Evolutionary conservation across 2,329 filamentous ascomycete species (phyloP).

Genomic region (Verticillium zaregamsianum): DNA sequence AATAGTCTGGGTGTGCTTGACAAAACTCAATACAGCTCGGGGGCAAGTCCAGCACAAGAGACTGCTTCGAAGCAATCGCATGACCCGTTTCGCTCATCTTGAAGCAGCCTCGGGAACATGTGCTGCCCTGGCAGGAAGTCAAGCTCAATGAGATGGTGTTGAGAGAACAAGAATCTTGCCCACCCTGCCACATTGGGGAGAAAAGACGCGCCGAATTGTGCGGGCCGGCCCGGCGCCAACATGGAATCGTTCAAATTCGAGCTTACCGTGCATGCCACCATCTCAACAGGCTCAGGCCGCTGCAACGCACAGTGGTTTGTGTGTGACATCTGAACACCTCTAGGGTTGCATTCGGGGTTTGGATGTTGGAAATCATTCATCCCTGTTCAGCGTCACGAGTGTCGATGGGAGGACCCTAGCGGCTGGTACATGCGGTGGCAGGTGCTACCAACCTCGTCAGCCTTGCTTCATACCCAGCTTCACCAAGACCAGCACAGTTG

Average conservation of each 20-base stretch:
- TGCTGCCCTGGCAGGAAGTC: neutral
- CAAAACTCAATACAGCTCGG: constrained; percentile 78
- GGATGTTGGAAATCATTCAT: neutral
- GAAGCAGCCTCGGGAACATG: neutral
- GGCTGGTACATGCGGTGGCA: neutral
- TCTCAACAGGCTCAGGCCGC: neutral
- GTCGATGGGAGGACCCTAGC: neutral
- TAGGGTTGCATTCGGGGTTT: neutral
- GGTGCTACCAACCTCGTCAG: neutral
- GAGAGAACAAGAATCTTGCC: neutral
- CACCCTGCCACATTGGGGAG: neutral
- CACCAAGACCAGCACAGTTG: neutral
- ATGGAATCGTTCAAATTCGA: neutral
- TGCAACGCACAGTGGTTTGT: neutral
- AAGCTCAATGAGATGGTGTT: neutral
- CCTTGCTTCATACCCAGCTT: neutral
- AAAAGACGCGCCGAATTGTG: neutral
- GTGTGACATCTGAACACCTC: neutral
- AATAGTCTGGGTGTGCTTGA: constrained; percentile 55
- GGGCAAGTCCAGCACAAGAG: constrained; percentile 58
- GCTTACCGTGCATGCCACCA: neutral
- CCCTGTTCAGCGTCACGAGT: neutral
- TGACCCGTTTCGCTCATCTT: constrained; percentile 2
- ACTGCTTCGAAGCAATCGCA: constrained; percentile 37
- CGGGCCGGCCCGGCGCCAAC: neutral